These are phyloP conservation scores for Populus trichocarpa DNA, from an alignment of 441 rosid genomes.

Conservation along the genomic window DNA sequence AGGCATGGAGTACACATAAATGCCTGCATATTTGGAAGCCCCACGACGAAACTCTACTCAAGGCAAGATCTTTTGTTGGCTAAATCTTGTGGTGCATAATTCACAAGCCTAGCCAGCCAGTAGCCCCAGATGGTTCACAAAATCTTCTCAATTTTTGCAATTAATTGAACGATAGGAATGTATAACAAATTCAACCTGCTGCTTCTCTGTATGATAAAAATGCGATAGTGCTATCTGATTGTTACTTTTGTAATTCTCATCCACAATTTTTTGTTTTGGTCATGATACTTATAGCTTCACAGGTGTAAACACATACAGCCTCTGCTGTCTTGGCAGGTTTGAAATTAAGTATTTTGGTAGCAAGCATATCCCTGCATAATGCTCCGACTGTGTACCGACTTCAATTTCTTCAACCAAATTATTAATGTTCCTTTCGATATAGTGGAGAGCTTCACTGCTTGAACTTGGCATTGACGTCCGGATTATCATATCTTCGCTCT, in stretches of 20 bases:
- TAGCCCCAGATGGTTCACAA: background rate
- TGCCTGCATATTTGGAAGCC: background rate
- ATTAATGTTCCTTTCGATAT: no score
- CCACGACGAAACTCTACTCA: background rate
- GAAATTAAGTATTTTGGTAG: background rate
- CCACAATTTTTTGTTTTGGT: constrained; percentile 3
- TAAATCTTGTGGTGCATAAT: background rate
- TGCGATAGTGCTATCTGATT: background rate
- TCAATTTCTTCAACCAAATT: no score
- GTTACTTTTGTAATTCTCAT: constrained; percentile 6
- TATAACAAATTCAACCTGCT: background rate
- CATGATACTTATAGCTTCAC: background rate
- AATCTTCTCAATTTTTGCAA: background rate
- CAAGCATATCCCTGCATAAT: background rate
- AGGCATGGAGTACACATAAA: background rate
- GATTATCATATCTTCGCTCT: no score
- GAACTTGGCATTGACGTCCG: no score
- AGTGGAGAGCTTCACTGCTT: no score
- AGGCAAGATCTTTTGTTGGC: background rate
- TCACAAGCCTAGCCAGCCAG: background rate
- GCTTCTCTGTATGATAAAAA: background rate
- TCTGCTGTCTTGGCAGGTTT: background rate
- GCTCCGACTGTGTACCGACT: background rate
- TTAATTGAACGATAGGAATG: constrained; percentile 6
- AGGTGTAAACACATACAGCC: background rate